Evolutionary conservation across 2,329 filamentous ascomycete species (phyloP).

Genomic region (Aspergillus caelatus): DNA sequence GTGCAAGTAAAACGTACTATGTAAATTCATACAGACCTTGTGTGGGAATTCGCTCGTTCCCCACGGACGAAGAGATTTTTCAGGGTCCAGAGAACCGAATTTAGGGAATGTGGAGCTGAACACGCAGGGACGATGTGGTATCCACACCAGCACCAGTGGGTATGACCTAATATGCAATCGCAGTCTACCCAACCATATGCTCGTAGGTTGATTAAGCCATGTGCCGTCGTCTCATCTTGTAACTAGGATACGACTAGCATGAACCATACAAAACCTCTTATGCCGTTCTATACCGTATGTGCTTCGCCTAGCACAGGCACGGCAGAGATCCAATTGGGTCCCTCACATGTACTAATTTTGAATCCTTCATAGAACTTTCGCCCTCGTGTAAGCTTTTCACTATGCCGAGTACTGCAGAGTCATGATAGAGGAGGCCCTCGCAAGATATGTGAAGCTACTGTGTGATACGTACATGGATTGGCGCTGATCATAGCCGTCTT

Average conservation of each 20-base stretch:
- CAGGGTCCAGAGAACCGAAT: neutral
- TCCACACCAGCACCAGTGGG: neutral
- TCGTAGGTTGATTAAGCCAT: neutral
- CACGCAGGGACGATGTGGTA: neutral
- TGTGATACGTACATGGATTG: neutral
- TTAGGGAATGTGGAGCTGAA: neutral
- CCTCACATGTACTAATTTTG: neutral
- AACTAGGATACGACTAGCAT: neutral
- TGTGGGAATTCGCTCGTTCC: neutral
- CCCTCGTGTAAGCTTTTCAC: neutral
- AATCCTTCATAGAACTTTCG: neutral
- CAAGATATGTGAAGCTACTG: neutral
- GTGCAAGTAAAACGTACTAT: neutral
- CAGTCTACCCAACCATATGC: neutral
- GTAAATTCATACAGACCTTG: neutral
- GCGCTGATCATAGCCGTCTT: neutral
- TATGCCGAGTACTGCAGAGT: neutral
- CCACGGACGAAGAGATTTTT: neutral
- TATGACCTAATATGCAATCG: neutral
- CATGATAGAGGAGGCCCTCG: no score
- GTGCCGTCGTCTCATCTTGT: neutral
- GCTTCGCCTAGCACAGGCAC: neutral
- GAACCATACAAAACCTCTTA: neutral
- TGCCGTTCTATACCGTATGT: neutral
- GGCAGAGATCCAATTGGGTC: neutral